Evolutionary conservation across 192 early-diverging fungal genomes (phyloP).

Genomic region (Powellomyces hirtus): DNA sequence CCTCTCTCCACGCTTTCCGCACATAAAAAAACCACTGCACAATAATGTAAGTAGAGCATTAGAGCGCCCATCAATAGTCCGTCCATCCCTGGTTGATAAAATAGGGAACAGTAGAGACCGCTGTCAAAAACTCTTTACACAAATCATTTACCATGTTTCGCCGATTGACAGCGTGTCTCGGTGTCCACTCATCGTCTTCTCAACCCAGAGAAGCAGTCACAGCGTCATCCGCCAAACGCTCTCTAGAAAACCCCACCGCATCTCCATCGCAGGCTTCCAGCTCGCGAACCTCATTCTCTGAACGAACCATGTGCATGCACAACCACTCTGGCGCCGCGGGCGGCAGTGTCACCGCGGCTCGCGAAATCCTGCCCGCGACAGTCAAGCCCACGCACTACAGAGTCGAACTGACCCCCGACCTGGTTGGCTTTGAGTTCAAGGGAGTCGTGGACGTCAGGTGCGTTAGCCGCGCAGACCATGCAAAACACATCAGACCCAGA

Average conservation of each 20-base stretch:
- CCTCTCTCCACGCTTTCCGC: no score
- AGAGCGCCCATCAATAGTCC: no score
- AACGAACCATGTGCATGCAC: slow-evolving; percentile 20
- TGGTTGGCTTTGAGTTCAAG: slow-evolving; percentile 75
- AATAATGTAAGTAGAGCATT: no score
- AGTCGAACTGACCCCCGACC: slow-evolving; percentile 74
- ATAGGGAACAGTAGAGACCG: no score
- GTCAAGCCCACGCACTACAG: slow-evolving; percentile 83
- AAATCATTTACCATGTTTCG: no score
- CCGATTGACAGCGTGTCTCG: no score
- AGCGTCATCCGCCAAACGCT: background rate
- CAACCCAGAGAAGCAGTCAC: no score
- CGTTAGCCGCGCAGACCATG: slow-evolving; percentile 14
- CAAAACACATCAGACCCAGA: background rate
- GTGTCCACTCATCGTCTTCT: no score
- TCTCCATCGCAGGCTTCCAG: background rate
- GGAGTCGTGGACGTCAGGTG: slow-evolving; percentile 77
- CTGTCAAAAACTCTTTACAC: no score
- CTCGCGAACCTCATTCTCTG: background rate
- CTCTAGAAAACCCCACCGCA: background rate
- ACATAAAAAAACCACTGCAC: no score
- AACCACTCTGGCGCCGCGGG: slow-evolving; percentile 10
- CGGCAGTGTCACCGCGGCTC: slow-evolving; percentile 1
- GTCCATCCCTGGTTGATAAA: no score
- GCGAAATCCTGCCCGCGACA: slow-evolving; percentile 81